These are phyloP conservation scores for Fomitopsis palustris DNA, from an alignment of 1,284 basidiomycete genomes.

Conservation along the genomic window DNA sequence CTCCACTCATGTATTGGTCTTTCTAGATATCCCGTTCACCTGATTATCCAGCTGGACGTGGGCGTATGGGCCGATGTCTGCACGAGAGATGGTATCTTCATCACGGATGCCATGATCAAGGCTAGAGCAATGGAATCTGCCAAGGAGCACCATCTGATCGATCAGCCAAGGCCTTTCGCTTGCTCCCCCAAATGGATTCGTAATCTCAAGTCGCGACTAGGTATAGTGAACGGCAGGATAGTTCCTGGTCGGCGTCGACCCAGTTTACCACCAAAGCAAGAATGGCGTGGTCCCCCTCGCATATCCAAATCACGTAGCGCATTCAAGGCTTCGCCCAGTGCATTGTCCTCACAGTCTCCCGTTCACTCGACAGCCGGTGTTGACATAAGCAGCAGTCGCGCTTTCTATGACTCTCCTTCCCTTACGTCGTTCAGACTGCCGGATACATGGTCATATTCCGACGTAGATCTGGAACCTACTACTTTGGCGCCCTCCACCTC, in stretches of 20 bases:
- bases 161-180: background rate
- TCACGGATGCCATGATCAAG: background rate
- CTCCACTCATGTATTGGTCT: background rate
- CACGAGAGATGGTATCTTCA: background rate
- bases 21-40: background rate
- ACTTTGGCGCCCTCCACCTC: too few species aligned
- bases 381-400: too few species aligned
- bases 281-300: too few species aligned
- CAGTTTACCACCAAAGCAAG: too few species aligned
- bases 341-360: too few species aligned
- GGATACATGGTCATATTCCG: too few species aligned
- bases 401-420: too few species aligned
- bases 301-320: too few species aligned
- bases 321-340: too few species aligned
- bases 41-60: background rate
- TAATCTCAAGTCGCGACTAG: background rate
- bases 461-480: too few species aligned
- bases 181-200: background rate
- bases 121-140: background rate
- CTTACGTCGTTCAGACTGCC: too few species aligned
- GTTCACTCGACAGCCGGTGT: too few species aligned
- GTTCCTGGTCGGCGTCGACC: background rate
- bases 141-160: background rate
- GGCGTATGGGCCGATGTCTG: background rate
- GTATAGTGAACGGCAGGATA: background rate